These are phyloP conservation scores for Ophiostoma sp. DNA, from an alignment of 2,329 filamentous ascomycete species.

Conservation along the genomic window DNA sequence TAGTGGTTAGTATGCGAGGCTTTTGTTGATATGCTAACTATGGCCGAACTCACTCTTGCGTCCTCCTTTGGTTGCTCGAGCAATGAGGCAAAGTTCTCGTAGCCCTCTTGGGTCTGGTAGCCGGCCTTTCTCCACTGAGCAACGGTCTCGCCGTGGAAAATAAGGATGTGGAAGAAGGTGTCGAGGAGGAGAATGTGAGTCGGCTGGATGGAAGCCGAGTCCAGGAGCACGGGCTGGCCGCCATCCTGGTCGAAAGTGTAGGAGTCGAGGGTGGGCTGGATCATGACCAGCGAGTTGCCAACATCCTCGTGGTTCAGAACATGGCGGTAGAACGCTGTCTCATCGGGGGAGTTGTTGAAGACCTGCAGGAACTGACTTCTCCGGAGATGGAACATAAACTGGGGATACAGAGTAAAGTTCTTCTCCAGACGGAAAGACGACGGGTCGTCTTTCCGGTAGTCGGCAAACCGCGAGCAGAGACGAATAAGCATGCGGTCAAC, in stretches of 20 bases:
- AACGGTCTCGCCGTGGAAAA: constrained; percentile 97
- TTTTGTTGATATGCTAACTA: constrained; percentile 17
- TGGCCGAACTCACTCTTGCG: constrained; percentile 52
- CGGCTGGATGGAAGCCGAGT: constrained; percentile 92
- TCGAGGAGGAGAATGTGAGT: constrained; percentile 91
- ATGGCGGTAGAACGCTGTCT: constrained; percentile 98
- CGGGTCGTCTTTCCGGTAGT: constrained; percentile 96
- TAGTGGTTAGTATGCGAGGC: constrained; percentile 25
- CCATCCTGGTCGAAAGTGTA: constrained; percentile 97
- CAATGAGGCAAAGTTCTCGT: constrained; percentile 87
- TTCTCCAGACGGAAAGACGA: constrained; percentile 96
- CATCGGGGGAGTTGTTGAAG: constrained; percentile 98
- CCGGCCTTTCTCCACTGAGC: constrained; percentile 97
- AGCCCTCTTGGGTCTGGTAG: constrained; percentile 96
- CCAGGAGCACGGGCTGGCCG: constrained; percentile 84
- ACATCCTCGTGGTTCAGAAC: constrained; percentile 97
- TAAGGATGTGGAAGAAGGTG: constrained; percentile 98
- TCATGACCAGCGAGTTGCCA: constrained; percentile 96
- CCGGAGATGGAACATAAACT: constrained; percentile 99
- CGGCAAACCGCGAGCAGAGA: constrained; percentile 90
- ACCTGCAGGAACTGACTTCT: constrained; percentile 97
- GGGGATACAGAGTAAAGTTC: constrained; percentile 97
- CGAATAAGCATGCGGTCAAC: constrained; percentile 98
- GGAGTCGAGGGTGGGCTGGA: constrained; percentile 93
- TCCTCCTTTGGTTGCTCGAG: constrained; percentile 95